Evolutionary conservation across 805 yeast species (phyloP), one percentile per base, ranked within the genome.

Genomic region (Saturnispora kantuleensis): DNA sequence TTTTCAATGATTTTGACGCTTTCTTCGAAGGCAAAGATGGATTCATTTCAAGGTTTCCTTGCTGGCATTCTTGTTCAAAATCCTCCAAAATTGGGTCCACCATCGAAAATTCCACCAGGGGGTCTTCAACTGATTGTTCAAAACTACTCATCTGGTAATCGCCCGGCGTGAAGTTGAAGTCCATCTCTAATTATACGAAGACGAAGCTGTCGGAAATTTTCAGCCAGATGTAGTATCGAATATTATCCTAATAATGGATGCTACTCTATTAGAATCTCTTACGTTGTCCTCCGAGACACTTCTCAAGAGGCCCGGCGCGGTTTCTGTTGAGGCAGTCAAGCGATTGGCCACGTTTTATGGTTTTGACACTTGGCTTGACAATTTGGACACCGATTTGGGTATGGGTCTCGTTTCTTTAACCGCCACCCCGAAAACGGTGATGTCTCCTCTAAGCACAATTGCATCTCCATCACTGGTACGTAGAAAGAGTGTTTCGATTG

Each of bases 331-430:
- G 10, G 62, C 66, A 6, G 60, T 65, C 45, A 59, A 61, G 37
- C 48, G 61, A 17, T 47, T 65, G 10, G 60, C 67, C 10, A 60
- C 60, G 38, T 56, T 62, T n/a, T 64, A 65, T 44, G 69, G 68
- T 2, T 65, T 65, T 45, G 67, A 64, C 38, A 63, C 66, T 6
- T 63, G 63, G 44, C 52, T 56, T 4, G 65, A 61, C 47, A 50
- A 50, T 5, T 58, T 63, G 40, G 42, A 30, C 39, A 37, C 6
- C 10, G 45, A 42, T 8, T 10, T 36, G 15, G 45, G 45, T 9
- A 26, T 36, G 15, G 45, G 45, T 9, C 15, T 36, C 28, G 45
- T 42, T 37, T 42, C 45, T 5, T 21, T 42, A 6, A 17, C 45
- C 10, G 38, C 36, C 16, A 42, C 45, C 6, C 45, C 45, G 16